A percentile compares a stretch with the other conserved stretches of the same genome.
phyloP scores from a whole-genome alignment of 208 protist genomes.

The Trypanosoma cruzi region DNA sequence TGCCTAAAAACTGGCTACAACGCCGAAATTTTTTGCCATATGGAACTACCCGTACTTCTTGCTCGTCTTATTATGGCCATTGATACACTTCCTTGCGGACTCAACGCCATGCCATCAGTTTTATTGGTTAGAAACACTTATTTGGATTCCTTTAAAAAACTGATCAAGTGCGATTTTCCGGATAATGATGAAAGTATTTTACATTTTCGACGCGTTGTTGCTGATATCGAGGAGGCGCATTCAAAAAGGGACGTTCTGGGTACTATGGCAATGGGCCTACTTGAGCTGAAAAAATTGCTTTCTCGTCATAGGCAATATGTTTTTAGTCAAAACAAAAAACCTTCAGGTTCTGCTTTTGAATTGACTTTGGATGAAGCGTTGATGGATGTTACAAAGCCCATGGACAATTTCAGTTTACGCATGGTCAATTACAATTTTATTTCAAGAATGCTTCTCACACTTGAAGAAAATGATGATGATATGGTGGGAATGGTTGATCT shows the following conservation, averaged over 20 bases:
- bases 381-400: slow-evolving; percentile 57
- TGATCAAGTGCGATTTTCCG: slow-evolving; percentile 75
- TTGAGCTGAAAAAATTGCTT: slow-evolving; percentile 84
- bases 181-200: slow-evolving; percentile 38
- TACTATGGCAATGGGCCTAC: slow-evolving; percentile 78
- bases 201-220: slow-evolving; percentile 62
- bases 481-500: slow-evolving; percentile 86
- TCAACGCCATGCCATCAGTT: slow-evolving; percentile 86
- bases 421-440: slow-evolving; percentile 90
- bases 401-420: slow-evolving; percentile 63
- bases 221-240: slow-evolving; percentile 74
- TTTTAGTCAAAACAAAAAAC: slow-evolving; percentile 44
- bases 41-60: slow-evolving; percentile 82
- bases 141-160: slow-evolving; percentile 66
- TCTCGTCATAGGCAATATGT: slow-evolving; percentile 62
- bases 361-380: slow-evolving; percentile 62
- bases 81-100: slow-evolving; percentile 79
- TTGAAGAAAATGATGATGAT: slow-evolving; percentile 37
- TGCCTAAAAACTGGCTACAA: slow-evolving; percentile 31
- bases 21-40: slow-evolving; percentile 74
- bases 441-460: slow-evolving; percentile 78
- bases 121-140: slow-evolving; percentile 72
- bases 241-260: slow-evolving; percentile 64
- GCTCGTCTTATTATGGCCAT: slow-evolving; percentile 66
- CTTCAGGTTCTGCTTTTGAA: slow-evolving; percentile 32